A percentile compares a stretch with the other conserved stretches of the same genome.
Evolutionary conservation across 73 alveolate species (phyloP).

Genomic region (Paramecium sexaurelia): DNA sequence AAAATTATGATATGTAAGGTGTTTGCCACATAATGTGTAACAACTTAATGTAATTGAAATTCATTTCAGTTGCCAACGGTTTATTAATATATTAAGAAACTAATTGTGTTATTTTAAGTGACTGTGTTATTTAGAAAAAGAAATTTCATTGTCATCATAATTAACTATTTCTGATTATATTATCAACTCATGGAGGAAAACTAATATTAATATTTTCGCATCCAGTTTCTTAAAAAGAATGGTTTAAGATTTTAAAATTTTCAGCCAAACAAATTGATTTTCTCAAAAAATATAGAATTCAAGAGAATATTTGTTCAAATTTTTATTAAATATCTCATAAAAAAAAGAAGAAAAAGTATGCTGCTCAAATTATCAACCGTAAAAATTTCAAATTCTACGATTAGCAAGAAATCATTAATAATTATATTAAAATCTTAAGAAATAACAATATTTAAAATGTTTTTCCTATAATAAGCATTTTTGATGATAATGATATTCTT

Average conservation of each 20-base stretch:
- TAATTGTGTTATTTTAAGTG: not conserved
- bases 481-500: not conserved
- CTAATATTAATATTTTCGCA: not conserved
- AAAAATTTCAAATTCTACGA: not conserved
- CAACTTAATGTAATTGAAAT: not conserved
- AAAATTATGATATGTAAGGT: not conserved
- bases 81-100: not conserved
- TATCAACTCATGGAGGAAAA: not conserved
- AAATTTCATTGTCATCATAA: slow-evolving; percentile 14
- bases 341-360: not conserved
- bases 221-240: slow-evolving; percentile 9
- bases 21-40: not conserved
- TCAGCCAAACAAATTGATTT: slow-evolving; percentile 18
- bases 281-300: not conserved
- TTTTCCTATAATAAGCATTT: not conserved
- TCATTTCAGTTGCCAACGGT: slow-evolving; percentile 1
- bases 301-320: not conserved
- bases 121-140: not conserved
- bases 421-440: slow-evolving; percentile 35
- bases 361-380: not conserved
- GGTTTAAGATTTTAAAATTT: not conserved
- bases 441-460: not conserved
- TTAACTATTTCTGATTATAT: not conserved
- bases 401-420: not conserved
- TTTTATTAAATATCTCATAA: not conserved